These are phyloP conservation scores for Talaromyces marneffei DNA, from an alignment of 2,329 filamentous ascomycete genomes.

Conservation along the genomic window DNA sequence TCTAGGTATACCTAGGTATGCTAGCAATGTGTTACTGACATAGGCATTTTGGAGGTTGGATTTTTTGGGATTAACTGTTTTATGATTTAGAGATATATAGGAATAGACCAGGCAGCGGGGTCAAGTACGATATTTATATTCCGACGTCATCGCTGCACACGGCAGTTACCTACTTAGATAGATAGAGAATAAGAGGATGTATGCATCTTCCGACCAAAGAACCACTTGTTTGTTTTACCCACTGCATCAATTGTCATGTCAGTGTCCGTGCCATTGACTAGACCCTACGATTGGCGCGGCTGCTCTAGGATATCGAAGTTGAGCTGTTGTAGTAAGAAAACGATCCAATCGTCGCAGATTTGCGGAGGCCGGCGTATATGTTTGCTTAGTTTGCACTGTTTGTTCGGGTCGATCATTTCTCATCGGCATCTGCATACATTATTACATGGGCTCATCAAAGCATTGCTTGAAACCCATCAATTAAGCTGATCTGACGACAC, in stretches of 20 bases:
- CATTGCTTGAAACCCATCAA: not conserved
- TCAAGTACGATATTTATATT: not conserved
- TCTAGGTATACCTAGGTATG: no score
- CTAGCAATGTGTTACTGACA: slow-evolving; percentile 23
- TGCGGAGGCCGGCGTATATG: not conserved
- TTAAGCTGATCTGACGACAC: not conserved
- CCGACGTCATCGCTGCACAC: not conserved
- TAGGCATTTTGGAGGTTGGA: slow-evolving; percentile 18
- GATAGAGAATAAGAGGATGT: no score
- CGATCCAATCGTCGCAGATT: not conserved
- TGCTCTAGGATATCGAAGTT: not conserved
- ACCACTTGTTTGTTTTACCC: not conserved
- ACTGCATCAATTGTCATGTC: not conserved
- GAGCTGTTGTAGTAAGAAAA: not conserved
- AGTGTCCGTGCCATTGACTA: not conserved
- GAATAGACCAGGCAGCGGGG: not conserved
- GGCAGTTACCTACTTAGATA: no score
- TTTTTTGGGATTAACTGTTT: not conserved
- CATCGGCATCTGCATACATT: not conserved
- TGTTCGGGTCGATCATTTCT: not conserved
- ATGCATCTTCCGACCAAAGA: no score
- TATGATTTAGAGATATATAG: not conserved
- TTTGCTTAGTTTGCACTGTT: slow-evolving; percentile 5
- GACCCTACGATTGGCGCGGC: not conserved
- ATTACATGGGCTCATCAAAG: not conserved